Percentiles rank a stretch among this genome's conserved stretches.
These are phyloP conservation scores for Mycena maculata DNA, from an alignment of 768 basidiomycete genomes.

Conservation along the genomic window DNA sequence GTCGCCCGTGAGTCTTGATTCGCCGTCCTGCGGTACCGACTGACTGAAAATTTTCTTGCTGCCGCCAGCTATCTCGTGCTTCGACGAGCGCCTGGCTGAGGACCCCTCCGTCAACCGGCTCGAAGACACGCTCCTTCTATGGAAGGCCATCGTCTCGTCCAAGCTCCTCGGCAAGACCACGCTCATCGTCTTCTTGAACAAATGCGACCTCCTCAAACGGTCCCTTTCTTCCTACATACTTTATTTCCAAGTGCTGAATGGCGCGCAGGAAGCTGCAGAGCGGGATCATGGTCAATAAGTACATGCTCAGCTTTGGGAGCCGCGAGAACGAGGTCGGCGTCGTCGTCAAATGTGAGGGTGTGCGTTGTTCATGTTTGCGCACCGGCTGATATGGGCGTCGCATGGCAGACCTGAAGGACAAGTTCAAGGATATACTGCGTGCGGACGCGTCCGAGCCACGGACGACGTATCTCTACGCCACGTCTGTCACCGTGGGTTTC, in stretches of 20 bases:
- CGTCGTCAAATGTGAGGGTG: slow-evolving; percentile 56
- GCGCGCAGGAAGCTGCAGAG: slow-evolving; percentile 43
- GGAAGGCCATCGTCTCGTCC: slow-evolving; percentile 71
- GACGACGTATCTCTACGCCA: slow-evolving; percentile 34
- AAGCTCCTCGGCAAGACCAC: slow-evolving; percentile 69
- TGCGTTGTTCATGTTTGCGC: neutral
- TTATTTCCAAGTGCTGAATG: neutral
- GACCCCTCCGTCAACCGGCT: slow-evolving; percentile 73
- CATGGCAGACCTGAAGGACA: slow-evolving; percentile 34
- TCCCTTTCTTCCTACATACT: neutral
- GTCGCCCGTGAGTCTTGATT: slow-evolving; percentile 41
- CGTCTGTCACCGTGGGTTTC: slow-evolving; percentile 32
- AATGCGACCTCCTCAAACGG: slow-evolving; percentile 71
- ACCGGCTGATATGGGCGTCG: neutral
- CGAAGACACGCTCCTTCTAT: slow-evolving; percentile 78
- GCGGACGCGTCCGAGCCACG: slow-evolving; percentile 21
- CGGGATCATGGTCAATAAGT: slow-evolving; percentile 56
- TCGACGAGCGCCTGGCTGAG: slow-evolving; percentile 62
- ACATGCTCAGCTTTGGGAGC: slow-evolving; percentile 46
- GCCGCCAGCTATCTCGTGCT: slow-evolving; percentile 54
- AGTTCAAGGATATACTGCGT: slow-evolving; percentile 34
- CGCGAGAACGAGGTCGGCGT: slow-evolving; percentile 56
- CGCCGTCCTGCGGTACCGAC: slow-evolving; percentile 36
- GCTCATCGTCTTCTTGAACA: slow-evolving; percentile 81
- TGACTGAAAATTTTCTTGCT: slow-evolving; percentile 45